Base-by-base conservation (phyloP, 768 basidiomycete genomes). In the Tylopilus plumbeoviolaceoides region DNA sequence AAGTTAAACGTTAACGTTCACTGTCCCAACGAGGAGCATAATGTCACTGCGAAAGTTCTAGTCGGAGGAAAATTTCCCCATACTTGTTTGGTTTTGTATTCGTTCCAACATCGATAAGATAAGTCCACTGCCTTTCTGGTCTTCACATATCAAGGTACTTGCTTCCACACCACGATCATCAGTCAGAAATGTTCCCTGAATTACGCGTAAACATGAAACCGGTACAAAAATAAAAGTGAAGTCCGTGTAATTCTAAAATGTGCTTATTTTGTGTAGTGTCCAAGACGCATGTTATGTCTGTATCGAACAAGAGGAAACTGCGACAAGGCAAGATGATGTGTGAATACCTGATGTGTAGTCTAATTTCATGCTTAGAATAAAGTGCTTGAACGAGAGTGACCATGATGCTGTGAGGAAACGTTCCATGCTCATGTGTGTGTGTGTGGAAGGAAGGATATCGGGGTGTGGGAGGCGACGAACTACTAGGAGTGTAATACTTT, bases 161-260 rank as follows among this genome's bases (percentile, higher is more conserved):
- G 4, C n/a, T 44, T 38, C n/a, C 27, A 41, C 5, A 28, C 35
- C 48, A 50, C 31, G 36, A 33, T 39, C 38, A 45, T 21, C 28
- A 36, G 33, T 30, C 33, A 36, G 42, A 44, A 49, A 12, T 4
- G 3, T 27, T 51, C 52, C 53, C 38, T 20, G 42, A 40, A 48
- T 58, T 45, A 45, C 25, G 47, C 21, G 45, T 46, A 39, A 7
- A 30, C 28, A 7, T 44, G 55, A 53, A 45, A 48, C 54, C 45
- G n/a, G 44, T 62, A 55, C 63, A 63, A 63, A 55, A 65, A 60
- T 39, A 55, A 36, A 9, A 38, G 12, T 20, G 48, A 46, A 46
- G 44, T 61, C 50, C 44, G 33, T 47, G 54, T 50, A 44, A 46
- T 41, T 64, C 62, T 64, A 62, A 38, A 20, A 33, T 28, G 33